Evolutionary conservation across 768 basidiomycete species (phyloP), one percentile per base, ranked within the genome.

Genomic region (Lenzites betulinus): DNA sequence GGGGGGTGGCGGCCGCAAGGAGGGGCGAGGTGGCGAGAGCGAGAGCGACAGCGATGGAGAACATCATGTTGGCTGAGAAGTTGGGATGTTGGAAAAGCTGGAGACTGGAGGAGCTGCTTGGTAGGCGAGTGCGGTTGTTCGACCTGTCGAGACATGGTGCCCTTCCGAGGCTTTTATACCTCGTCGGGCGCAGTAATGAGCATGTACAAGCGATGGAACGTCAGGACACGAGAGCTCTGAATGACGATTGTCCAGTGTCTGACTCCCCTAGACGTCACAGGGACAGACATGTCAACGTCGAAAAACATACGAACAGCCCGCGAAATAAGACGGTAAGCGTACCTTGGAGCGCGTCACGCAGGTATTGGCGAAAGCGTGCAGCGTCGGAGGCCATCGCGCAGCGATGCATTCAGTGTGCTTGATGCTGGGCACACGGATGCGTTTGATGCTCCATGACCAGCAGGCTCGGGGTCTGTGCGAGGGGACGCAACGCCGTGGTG

Each of bases 1-100:
- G 44, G 51, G 58, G 58, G 20, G 51, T 59, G 58, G 58, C 58
- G 58, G 44, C 58, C 58, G 58, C 58, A 59, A 59, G 60, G 33
- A 62, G 55, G 51, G 60, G 55, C 49, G 50, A 30, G 41, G 55
- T 26, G 20, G 44, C 41, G 49, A 62, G 22, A 53, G 49, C 52
- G 49, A 61, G 25, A 22, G 62, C 48, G 52, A 50, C 33, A 46
- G 57, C 51, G 39, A 54, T 60, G 47, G 60, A 54, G 60, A 65
- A 65, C 56, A 65, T 59, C 59, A 50, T 58, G 18, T 58, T 58
- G 56, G 30, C 30, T 33, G 25, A 38, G 51, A 36, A 22, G 35
- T 11, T 25, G 20, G 36, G 18, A 15, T 33, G 48, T 15, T 3
- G 16, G n/a, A 28, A 42, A 7, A 16, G 25, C 26, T 25, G n/a